Percentiles rank a stretch among this genome's conserved stretches.
These are phyloP conservation scores for Fusarium metavorans DNA, from an alignment of 2,329 filamentous ascomycete species.

Conservation along the genomic window DNA sequence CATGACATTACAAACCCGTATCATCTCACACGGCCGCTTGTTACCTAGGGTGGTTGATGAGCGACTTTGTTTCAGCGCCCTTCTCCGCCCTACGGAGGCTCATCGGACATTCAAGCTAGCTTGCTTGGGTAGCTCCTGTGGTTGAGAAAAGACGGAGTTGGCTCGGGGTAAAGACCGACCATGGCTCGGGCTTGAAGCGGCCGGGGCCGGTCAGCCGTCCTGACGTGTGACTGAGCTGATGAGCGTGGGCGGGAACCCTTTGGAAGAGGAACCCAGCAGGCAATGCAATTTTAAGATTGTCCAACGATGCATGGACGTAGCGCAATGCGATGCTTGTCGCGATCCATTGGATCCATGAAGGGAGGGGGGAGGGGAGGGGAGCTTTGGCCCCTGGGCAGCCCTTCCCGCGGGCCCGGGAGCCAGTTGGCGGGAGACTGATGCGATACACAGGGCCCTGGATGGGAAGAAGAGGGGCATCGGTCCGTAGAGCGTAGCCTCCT, in stretches of 20 bases:
- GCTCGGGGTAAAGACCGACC: constrained; percentile 27
- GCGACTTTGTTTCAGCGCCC: constrained; percentile 18
- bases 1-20: constrained; percentile 31
- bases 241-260: neutral
- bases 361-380: neutral
- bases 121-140: constrained; percentile 9
- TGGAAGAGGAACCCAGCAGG: constrained; percentile 3
- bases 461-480: neutral
- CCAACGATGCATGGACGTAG: neutral
- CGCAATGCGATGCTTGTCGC: neutral
- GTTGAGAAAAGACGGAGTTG: constrained; percentile 20
- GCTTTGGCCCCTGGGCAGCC: constrained; percentile 27
- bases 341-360: neutral
- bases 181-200: constrained; percentile 26
- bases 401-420: constrained; percentile 21
- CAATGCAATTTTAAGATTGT: neutral
- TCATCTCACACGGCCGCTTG: neutral
- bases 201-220: constrained; percentile 20
- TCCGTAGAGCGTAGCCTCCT: neutral
- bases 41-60: neutral
- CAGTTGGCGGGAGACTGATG: constrained; percentile 18
- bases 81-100: constrained; percentile 11
- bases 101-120: constrained; percentile 24
- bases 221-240: constrained; percentile 15
- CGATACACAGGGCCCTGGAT: constrained; percentile 7